phyloP scores from a whole-genome alignment of 2,329 filamentous ascomycete species.

The Cryphonectria parasitica region DNA sequence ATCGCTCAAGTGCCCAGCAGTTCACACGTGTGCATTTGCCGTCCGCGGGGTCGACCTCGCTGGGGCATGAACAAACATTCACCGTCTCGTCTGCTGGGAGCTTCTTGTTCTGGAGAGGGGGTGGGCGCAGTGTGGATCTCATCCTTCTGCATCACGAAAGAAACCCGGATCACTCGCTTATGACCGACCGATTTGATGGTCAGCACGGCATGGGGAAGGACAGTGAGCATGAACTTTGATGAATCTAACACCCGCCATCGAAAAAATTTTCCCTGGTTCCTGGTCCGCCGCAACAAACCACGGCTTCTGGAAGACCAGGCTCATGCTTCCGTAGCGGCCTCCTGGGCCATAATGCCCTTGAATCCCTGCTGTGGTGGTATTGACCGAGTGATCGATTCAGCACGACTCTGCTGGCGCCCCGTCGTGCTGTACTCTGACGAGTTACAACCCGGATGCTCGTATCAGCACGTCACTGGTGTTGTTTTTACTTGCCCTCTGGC shows the following conservation, averaged over 20 bases:
- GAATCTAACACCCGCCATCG: slow-evolving; percentile 16
- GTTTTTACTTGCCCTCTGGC: not conserved
- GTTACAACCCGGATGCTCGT: not conserved
- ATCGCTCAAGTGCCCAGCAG: not conserved
- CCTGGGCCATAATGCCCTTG: slow-evolving; percentile 13
- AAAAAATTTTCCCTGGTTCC: slow-evolving; percentile 9
- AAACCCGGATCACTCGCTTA: slow-evolving; percentile 30
- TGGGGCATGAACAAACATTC: slow-evolving; percentile 8
- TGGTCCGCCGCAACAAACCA: slow-evolving; percentile 13
- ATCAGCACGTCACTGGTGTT: not conserved
- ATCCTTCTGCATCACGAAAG: slow-evolving; percentile 29
- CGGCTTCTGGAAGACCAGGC: slow-evolving; percentile 22
- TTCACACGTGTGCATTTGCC: slow-evolving; percentile 13
- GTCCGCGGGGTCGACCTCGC: slow-evolving; percentile 19
- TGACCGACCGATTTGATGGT: slow-evolving; percentile 28
- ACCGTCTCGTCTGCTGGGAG: slow-evolving; percentile 21
- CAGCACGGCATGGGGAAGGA: slow-evolving; percentile 11
- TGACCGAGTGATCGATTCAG: slow-evolving; percentile 14
- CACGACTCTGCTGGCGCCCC: slow-evolving; percentile 7
- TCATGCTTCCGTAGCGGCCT: slow-evolving; percentile 18
- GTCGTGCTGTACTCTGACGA: not conserved
- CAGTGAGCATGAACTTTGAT: slow-evolving; percentile 17
- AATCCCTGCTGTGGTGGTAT: slow-evolving; percentile 19
- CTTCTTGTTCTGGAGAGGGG: slow-evolving; percentile 25
- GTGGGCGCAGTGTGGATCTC: slow-evolving; percentile 23